Evolutionary conservation across 257 asterid species (phyloP), one percentile per base, ranked within the genome.

Genomic region (Solanum clarkiae): DNA sequence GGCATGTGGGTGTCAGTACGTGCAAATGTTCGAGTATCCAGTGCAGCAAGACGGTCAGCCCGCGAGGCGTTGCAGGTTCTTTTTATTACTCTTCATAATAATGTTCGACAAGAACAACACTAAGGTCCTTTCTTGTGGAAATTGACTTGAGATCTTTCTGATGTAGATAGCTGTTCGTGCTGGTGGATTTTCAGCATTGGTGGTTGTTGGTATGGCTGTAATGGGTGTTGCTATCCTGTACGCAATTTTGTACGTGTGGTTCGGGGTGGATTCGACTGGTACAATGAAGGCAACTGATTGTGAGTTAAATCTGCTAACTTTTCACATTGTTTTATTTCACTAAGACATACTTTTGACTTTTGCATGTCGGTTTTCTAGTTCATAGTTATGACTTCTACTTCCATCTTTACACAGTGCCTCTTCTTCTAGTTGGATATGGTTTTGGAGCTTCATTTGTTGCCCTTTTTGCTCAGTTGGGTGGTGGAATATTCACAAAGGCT

Each of bases 1-100:
- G 99, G 99, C 66, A 97, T 97, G 99, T 97, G 99, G 99, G 99
- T 97, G 84, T 97, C 99, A 81, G 98, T 97, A 82, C 97, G 99
- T 72, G 99, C 99, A 82, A 97, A 97, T 92, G 99, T 97, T 82
- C 93, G 99, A 82, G 99, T 95, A 82, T 89, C 99, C 68, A 95
- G 99, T 94, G 99, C 99, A 54, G 99, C 99, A 88, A 92, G 99
- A 86, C 93, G 98, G 80, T 97, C 99, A 42, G 95, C 98, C 32
- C 92, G 98, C 86, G 99, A 97, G 93, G 98, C 99, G 59, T 90
- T 97, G 90, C 99, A 94, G 98, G 98, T 95, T 84, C 63, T 54
- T 79, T 82, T 84, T 47, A 82, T 69, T 72, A 82, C 29, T 69
- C 87, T 86, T 84, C 82, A 53, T 40, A 60, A 85, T 59, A 87